Conservation (phyloP, 345 rosid species). For the Anacardium occidentale region DNA sequence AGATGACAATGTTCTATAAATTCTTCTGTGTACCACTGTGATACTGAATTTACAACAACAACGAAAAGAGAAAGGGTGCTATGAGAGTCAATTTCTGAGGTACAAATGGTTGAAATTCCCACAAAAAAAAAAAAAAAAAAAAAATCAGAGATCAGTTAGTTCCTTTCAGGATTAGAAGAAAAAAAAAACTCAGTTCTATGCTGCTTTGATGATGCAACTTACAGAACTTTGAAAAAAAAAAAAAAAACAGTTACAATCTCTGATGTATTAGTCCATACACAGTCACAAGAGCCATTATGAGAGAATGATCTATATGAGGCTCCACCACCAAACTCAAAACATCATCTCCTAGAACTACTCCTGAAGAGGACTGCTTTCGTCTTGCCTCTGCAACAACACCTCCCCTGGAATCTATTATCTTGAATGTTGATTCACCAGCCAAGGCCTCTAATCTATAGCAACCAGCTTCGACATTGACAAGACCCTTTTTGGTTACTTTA, state of each 20-base stretch:
- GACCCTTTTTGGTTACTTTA: constrained; percentile 28
- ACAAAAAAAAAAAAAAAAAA: background rate
- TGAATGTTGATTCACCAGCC: constrained; percentile 28
- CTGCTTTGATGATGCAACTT: background rate
- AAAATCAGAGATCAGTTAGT: background rate
- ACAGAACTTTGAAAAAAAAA: background rate
- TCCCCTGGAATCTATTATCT: constrained; percentile 23
- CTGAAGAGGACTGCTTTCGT: constrained; percentile 34
- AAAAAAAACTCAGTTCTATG: background rate
- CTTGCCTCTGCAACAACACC: constrained; percentile 43
- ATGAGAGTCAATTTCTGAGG: background rate
- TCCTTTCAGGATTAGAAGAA: background rate
- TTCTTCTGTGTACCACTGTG: background rate
- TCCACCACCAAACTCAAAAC: constrained; percentile 41
- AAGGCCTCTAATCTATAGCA: constrained; percentile 18
- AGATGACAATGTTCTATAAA: too few relatives aligned
- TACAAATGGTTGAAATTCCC: constrained; percentile 2
- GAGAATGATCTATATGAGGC: constrained; percentile 30
- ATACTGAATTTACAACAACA: background rate
- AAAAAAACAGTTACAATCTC: constrained; percentile 23
- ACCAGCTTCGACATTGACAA: constrained; percentile 16
- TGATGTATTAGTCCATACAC: constrained; percentile 37
- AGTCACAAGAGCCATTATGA: constrained; percentile 35
- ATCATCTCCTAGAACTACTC: constrained; percentile 41
- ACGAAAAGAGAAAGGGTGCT: too few relatives aligned